Percentiles rank a stretch among this genome's conserved stretches.
Evolutionary conservation across 2,329 filamentous ascomycete species (phyloP).

Genomic region (Endothia cerciana): DNA sequence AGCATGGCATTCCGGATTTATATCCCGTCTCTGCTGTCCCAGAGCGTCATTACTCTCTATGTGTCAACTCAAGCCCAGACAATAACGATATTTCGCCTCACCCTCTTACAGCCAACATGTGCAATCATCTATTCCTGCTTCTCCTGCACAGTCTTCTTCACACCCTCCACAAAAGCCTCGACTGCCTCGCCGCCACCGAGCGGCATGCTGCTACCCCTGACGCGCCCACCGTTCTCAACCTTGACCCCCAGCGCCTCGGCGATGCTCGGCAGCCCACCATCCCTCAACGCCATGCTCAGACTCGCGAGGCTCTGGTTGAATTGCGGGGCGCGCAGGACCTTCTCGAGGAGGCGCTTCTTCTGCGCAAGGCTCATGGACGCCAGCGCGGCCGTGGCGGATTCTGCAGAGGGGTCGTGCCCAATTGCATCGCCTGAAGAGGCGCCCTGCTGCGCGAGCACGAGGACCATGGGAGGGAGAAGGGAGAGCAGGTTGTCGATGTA

Average conservation of each 20-base stretch:
- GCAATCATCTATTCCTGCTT: conserved; percentile 38
- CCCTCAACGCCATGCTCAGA: conserved; percentile 83
- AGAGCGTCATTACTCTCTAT: neutral
- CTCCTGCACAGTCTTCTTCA: conserved; percentile 77
- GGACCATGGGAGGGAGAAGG: conserved; percentile 77
- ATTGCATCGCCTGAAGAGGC: conserved; percentile 55
- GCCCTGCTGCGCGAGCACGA: conserved; percentile 74
- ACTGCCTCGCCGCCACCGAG: conserved; percentile 87
- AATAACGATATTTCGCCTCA: neutral
- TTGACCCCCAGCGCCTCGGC: conserved; percentile 82
- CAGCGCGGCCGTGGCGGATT: conserved; percentile 72
- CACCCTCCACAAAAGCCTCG: conserved; percentile 86
- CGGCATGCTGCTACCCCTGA: conserved; percentile 78
- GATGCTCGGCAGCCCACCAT: conserved; percentile 88
- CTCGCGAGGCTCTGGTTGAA: conserved; percentile 85
- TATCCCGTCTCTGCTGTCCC: neutral
- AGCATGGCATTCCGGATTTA: conserved; percentile 1
- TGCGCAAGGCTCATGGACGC: conserved; percentile 72
- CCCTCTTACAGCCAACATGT: neutral
- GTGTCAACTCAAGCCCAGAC: neutral
- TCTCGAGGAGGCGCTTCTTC: conserved; percentile 80
- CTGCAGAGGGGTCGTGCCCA: conserved; percentile 68
- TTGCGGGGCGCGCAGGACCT: conserved; percentile 86
- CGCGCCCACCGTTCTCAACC: conserved; percentile 82
- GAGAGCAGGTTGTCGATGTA: conserved; percentile 75